Evolutionary conservation across 352 stramenopile genomes (phyloP).

Genomic region (Pythium volutum): DNA sequence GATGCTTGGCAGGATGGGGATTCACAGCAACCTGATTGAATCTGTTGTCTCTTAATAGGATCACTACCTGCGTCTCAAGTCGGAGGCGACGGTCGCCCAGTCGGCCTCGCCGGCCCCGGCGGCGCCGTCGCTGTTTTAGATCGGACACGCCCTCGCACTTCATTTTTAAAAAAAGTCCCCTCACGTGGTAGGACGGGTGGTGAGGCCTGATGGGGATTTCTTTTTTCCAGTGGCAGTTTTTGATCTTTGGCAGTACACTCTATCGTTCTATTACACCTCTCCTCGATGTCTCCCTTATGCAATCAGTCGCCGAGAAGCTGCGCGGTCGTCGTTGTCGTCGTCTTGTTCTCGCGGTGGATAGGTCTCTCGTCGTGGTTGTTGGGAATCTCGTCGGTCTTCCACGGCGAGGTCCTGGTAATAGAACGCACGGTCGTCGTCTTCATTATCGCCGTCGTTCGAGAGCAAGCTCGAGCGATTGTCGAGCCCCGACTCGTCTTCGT

Average conservation of each 20-base stretch:
- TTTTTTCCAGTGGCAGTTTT: neutral
- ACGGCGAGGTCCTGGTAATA: conserved; percentile 25
- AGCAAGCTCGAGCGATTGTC: conserved; percentile 39
- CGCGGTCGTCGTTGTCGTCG: conserved; percentile 7
- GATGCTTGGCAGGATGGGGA: no score
- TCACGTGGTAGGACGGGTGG: no score
- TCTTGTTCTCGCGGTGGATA: conserved; percentile 14
- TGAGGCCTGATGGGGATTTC: neutral
- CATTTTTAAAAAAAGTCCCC: neutral
- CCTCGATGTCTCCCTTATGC: neutral
- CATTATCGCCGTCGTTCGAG: conserved; percentile 27
- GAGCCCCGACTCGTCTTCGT: conserved; percentile 54
- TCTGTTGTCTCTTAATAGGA: conserved; percentile 31
- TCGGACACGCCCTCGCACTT: neutral
- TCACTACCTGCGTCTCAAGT: conserved; percentile 74
- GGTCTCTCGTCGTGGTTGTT: conserved; percentile 7
- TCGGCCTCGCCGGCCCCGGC: conserved; percentile 27
- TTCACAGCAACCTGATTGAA: neutral
- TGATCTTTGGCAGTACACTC: neutral
- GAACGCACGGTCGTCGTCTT: conserved; percentile 26
- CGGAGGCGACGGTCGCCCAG: conserved; percentile 33
- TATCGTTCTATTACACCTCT: neutral
- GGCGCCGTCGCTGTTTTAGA: conserved; percentile 73
- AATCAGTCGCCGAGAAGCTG: no score
- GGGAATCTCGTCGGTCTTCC: neutral